Conservation (phyloP, 1,139 yeast species). For the Arxiozyma slooffiae region DNA sequence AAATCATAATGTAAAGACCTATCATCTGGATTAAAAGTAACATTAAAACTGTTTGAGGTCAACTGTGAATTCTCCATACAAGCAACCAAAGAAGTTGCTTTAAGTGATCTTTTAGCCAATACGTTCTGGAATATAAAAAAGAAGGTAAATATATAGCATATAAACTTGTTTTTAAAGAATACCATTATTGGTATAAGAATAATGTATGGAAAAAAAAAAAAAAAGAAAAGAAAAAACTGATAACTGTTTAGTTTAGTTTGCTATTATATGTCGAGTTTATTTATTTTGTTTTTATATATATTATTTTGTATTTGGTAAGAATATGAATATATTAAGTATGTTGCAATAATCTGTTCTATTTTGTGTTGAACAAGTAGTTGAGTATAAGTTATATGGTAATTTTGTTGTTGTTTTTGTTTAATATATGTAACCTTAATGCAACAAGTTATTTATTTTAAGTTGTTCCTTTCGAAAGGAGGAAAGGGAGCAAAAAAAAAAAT, state of each 20-base stretch:
- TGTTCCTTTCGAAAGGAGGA: neutral
- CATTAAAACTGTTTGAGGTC: constrained; percentile 57
- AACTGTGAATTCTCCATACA: constrained; percentile 63
- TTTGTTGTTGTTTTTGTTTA: neutral
- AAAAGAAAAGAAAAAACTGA: no score
- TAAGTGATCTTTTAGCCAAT: neutral
- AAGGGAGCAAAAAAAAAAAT: no score
- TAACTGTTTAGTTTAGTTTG: no score
- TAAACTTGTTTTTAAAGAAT: neutral
- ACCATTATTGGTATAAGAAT: neutral
- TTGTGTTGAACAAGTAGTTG: neutral
- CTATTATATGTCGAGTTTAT: neutral
- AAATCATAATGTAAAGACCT: constrained; percentile 51
- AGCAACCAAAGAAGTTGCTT: constrained; percentile 61
- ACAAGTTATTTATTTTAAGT: neutral
- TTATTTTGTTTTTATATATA: no score
- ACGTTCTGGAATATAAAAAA: neutral
- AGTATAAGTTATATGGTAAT: neutral
- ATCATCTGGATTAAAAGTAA: constrained; percentile 58
- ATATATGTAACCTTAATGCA: neutral
- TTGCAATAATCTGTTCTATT: neutral
- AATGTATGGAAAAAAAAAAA: no score
- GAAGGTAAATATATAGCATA: no score
- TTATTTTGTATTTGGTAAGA: no score
- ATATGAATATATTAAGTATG: neutral